Conservation (phyloP, 2,329 filamentous ascomycete genomes). For the Teratosphaeria nubilosa region DNA sequence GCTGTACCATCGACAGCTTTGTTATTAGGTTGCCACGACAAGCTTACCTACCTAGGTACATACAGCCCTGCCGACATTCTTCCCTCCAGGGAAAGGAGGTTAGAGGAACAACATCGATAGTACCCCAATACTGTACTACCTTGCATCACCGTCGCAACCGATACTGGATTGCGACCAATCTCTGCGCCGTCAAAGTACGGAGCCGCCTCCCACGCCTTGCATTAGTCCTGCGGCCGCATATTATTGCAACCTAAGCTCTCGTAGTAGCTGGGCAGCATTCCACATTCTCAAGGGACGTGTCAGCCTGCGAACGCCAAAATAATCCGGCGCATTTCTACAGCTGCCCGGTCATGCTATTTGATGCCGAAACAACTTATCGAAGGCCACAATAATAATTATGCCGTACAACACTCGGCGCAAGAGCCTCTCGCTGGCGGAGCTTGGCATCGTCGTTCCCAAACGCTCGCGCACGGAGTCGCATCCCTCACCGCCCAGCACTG, state of each 20-base stretch:
- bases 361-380: not conserved
- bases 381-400: conserved; percentile 1
- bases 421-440: conserved; percentile 81
- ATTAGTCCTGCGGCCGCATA: not conserved
- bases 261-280: not conserved
- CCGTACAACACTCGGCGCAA: conserved; percentile 52
- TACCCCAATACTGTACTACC: not conserved
- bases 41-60: not conserved
- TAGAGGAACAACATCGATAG: not conserved
- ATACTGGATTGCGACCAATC: not conserved
- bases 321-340: not conserved
- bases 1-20: not conserved
- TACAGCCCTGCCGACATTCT: not conserved
- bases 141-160: not conserved
- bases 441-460: conserved; percentile 76
- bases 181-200: not conserved
- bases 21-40: not conserved
- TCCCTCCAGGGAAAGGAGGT: not conserved
- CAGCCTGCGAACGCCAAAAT: not conserved
- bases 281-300: not conserved
- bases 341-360: not conserved
- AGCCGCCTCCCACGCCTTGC: not conserved
- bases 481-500: conserved; percentile 52
- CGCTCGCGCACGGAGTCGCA: conserved; percentile 34
- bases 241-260: not conserved